Evolutionary conservation across 331 rosid species (phyloP), one percentile per base, ranked within the genome.

Genomic region (Prunus yedoensis): DNA sequence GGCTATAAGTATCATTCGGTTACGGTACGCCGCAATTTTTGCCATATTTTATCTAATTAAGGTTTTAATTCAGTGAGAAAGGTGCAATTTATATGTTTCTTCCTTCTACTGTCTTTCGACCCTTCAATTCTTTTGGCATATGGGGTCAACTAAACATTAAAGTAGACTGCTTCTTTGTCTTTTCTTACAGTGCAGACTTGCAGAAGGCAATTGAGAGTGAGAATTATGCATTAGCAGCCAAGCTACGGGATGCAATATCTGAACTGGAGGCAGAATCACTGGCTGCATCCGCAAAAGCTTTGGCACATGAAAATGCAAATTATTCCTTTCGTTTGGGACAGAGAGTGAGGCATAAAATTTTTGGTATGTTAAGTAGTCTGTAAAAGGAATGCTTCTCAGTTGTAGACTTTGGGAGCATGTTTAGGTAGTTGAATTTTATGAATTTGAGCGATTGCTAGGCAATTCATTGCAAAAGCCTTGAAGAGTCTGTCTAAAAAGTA

Each of bases 281-380:
- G 54, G 96, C 95, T 70, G 89, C 89, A 27, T 89, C 96, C 21
- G 99, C 93, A 41, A 85, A 86, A 81, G 93, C 92, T 70, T 71
- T 92, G 82, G 97, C 91, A 41, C 86, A 89, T 79, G 93, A 89
- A 85, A 94, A 92, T 84, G 87, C 87, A 14, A 86, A 87, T 72
- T 94, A 90, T 79, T 67, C 81, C 52, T 94, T 87, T 79, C 94
- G 92, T 23, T 79, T 94, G 89, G 98, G 99, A 64, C 99, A 94
- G 89, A 94, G 85, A 87, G 95, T 92, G 78, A 84, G 68, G 83
- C 97, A 94, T 76, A 92, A 84, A 85, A 43, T 9, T 49, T 90
- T 90, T 79, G 89, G 99, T 87, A 81, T 30, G 74, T 61, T 68
- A 47, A 73, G 38, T 38, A 61, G 21, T 41, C n/a, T 21, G 30